A percentile compares a stretch with the other conserved stretches of the same genome.
Conservation (phyloP, 2,329 filamentous ascomycete species). For the Aspergillus quadrilineatus region DNA sequence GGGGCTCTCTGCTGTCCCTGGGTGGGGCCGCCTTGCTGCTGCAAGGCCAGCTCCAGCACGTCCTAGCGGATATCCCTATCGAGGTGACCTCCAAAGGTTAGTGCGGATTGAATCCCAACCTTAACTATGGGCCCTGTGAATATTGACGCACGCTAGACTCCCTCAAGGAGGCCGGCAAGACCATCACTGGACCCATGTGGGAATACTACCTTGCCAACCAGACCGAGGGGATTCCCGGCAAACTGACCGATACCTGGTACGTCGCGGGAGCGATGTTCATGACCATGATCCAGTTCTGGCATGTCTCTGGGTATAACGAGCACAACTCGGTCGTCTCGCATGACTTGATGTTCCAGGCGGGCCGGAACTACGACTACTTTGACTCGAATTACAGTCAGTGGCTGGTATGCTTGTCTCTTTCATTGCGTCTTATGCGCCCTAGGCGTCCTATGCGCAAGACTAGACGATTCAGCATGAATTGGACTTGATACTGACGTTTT, state of each 20-base stretch:
- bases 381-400: constrained; percentile 53
- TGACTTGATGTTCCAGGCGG: constrained; percentile 70
- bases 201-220: constrained; percentile 29
- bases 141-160: constrained; percentile 14
- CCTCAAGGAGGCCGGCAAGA: constrained; percentile 25
- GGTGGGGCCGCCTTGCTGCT: constrained; percentile 12
- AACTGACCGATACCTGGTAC: constrained; percentile 49
- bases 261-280: constrained; percentile 68
- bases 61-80: constrained; percentile 4
- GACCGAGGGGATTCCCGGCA: constrained; percentile 32
- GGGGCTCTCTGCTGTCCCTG: constrained; percentile 6
- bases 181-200: constrained; percentile 32
- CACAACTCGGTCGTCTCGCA: constrained; percentile 67
- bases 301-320: constrained; percentile 67
- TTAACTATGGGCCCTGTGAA: background rate
- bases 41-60: constrained; percentile 4
- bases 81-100: constrained; percentile 6
- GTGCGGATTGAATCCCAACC: background rate
- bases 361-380: constrained; percentile 72
- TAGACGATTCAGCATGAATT: no score
- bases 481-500: background rate
- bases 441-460: no score
- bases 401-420: constrained; percentile 7
- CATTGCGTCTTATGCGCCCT: background rate
- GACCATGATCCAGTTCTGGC: constrained; percentile 76